Base-by-base conservation (phyloP, 345 rosid species). In the Cardamine occulta region DNA sequence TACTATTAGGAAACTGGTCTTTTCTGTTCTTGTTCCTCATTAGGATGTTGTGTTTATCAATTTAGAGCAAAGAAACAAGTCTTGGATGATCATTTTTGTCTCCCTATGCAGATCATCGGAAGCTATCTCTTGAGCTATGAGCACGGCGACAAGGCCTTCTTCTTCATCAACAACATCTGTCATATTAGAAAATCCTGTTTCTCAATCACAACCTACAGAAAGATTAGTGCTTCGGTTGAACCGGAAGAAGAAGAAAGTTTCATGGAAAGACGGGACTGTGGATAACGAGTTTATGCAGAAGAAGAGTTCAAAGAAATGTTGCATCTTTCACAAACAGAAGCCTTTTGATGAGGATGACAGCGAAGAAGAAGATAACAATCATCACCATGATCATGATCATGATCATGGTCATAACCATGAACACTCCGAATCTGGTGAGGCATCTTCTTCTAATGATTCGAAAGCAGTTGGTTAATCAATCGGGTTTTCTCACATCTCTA, bases 281-380 rank as follows among this genome's bases (percentile, higher is more conserved):
- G 98, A 95, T 80, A 95, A 95, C 76, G 99, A 95, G 80, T 87
- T 90, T 65, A 84, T 95, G 99, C 90, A 91, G 81, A 95, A 85
- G 90, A 95, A 90, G 78, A 90, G 96, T 79, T 92, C 99, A 39
- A 95, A 95, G 89, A 93, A 88, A 76, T 95, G 99, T 80, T 95
- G 99, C 79, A 86, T 95, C 82, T 95, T 88, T 84, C 99, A 95
- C 84, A 93, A 95, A 74, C 80, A 95, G 62, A 95, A 93, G 81
- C 80, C 97, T 12, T 95, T 95, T 57, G 97, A 91, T 42, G 98
- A 93, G 64, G 99, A 95, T 76, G 80, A 70, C 39, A 95, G 97
- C 74, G 97, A 89, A 44, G 94, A 92, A 11, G 97, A 94, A 8
- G 88, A 80, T 0, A 55, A 84, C 4, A 53, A 75, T 44, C 78